Conservation (phyloP, 257 asterid species). For the Gynochthodes officinalis region DNA sequence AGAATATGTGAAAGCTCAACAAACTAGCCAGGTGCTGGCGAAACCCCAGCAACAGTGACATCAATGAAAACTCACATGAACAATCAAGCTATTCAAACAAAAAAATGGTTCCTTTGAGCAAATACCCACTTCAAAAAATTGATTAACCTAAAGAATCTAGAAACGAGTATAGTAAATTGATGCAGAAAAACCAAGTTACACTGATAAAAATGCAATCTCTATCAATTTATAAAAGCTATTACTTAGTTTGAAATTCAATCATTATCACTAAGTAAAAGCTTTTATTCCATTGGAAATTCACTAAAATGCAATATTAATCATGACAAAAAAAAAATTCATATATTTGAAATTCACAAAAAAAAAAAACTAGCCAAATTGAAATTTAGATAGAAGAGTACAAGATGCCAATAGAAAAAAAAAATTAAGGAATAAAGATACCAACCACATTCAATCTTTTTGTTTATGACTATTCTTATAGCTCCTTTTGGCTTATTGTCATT, state of each 20-base stretch:
- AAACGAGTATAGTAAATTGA: conserved; percentile 8
- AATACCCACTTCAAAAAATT: conserved; percentile 1
- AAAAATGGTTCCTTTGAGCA: neutral
- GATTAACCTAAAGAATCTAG: conserved; percentile 10
- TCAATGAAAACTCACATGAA: neutral
- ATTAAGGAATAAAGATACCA: conserved; percentile 24
- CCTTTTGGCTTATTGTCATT: neutral
- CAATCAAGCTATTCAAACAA: neutral
- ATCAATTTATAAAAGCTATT: neutral
- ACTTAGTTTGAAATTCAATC: neutral
- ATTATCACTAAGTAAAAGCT: neutral
- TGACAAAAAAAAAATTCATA: neutral
- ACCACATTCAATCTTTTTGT: conserved; percentile 59
- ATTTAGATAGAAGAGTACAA: conserved; percentile 2
- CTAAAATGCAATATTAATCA: conserved; percentile 14
- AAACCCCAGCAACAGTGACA: conserved; percentile 6
- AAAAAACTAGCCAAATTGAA: neutral
- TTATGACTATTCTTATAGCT: conserved; percentile 6
- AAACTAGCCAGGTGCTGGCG: neutral
- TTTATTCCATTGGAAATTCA: conserved; percentile 14
- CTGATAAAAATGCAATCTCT: conserved; percentile 14
- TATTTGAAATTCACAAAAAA: conserved; percentile 5
- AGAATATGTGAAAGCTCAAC: neutral
- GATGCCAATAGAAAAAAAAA: neutral
- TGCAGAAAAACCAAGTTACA: conserved; percentile 22